Evolutionary conservation across 441 rosid genomes (phyloP).

Genomic region (Theobroma grandiflorum): DNA sequence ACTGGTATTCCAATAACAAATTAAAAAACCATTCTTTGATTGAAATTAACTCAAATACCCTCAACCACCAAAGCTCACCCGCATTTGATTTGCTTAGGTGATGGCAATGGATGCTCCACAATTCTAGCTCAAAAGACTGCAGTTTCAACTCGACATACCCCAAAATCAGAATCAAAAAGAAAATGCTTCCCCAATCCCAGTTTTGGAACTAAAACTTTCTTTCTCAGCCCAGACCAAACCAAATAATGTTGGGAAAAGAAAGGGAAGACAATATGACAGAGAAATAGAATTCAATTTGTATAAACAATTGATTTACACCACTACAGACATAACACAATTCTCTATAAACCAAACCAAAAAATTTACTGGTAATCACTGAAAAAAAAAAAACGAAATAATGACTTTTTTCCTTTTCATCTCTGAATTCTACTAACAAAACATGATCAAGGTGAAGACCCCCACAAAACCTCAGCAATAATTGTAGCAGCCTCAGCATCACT

Average conservation of each 20-base stretch:
- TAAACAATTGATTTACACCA: conserved; percentile 19
- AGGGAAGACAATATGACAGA: neutral
- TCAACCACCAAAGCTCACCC: neutral
- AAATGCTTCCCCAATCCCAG: neutral
- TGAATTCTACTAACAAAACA: neutral
- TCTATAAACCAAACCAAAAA: neutral
- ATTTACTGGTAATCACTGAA: neutral
- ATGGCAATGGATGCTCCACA: neutral
- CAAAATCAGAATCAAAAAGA: neutral
- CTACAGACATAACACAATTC: neutral
- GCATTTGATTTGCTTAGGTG: neutral
- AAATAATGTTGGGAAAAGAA: neutral
- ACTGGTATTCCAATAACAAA: too few relatives aligned
- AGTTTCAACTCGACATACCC: neutral
- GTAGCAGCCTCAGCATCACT: conserved; percentile 72
- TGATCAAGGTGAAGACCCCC: conserved; percentile 75
- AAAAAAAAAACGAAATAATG: neutral
- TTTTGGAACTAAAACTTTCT: neutral
- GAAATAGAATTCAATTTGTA: conserved; percentile 10
- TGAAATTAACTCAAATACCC: neutral
- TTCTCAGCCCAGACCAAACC: neutral
- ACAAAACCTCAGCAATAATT: conserved; percentile 70
- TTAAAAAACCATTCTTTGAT: neutral
- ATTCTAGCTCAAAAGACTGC: neutral
- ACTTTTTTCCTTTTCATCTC: too few relatives aligned